Evolutionary conservation across 176 grass and related monocot genomes (phyloP).

Genomic region (Melocanna baccifera): DNA sequence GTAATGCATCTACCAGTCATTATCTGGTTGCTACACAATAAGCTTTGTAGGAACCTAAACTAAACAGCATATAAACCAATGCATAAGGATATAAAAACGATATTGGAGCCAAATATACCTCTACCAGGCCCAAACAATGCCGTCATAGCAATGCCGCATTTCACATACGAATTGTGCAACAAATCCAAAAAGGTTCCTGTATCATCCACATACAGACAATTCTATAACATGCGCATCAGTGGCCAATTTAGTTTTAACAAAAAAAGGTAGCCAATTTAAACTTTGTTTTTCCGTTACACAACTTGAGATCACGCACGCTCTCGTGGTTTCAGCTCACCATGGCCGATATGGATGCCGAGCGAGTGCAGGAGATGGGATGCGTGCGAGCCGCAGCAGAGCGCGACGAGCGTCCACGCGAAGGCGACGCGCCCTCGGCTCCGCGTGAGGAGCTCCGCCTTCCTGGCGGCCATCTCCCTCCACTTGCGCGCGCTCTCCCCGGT

Average conservation of each 20-base stretch:
- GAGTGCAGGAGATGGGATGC: slow-evolving; percentile 83
- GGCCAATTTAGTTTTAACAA: neutral
- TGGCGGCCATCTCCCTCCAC: slow-evolving; percentile 79
- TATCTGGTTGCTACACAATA: neutral
- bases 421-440: slow-evolving; percentile 66
- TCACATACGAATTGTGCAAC: slow-evolving; percentile 91
- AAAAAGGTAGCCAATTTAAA: neutral
- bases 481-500: slow-evolving; percentile 77
- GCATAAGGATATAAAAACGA: neutral
- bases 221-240: neutral
- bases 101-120: slow-evolving; percentile 42
- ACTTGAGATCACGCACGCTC: neutral
- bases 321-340: slow-evolving; percentile 47
- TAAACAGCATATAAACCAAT: neutral
- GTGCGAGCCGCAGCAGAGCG: slow-evolving; percentile 90
- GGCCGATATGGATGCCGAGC: slow-evolving; percentile 74
- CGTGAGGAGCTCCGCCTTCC: slow-evolving; percentile 74
- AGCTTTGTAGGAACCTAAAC: neutral
- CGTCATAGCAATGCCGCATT: slow-evolving; percentile 70
- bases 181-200: slow-evolving; percentile 65
- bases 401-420: slow-evolving; percentile 97
- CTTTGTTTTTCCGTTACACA: neutral
- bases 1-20: neutral
- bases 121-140: slow-evolving; percentile 85
- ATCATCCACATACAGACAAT: neutral